Evolutionary conservation across 2,329 filamentous ascomycete genomes (phyloP).

Genomic region (Trichoderma atrobrunneum): DNA sequence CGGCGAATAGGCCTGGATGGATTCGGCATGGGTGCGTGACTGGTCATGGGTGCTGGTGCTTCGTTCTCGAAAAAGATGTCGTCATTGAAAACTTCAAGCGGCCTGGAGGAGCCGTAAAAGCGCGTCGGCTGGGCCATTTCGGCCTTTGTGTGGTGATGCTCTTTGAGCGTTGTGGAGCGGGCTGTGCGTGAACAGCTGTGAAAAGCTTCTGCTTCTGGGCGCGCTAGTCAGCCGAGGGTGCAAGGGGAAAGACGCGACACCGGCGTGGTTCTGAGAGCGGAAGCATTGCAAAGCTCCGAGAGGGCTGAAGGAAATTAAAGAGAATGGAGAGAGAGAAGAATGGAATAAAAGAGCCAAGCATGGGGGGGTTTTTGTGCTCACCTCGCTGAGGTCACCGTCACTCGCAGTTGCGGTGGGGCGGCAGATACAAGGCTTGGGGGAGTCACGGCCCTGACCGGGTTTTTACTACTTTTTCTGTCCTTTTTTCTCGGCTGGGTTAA

Average conservation of each 20-base stretch:
- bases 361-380: constrained; percentile 14
- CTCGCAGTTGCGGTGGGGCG: constrained; percentile 18
- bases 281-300: constrained; percentile 2
- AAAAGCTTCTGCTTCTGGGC: background rate
- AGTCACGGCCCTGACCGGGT: constrained; percentile 14
- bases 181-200: background rate
- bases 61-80: constrained; percentile 46
- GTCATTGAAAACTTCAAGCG: constrained; percentile 53
- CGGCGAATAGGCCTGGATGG: constrained; percentile 47
- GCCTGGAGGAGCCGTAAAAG: constrained; percentile 45
- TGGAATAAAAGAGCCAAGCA: background rate
- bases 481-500: constrained; percentile 6
- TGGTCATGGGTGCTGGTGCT: constrained; percentile 44
- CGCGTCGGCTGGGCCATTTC: constrained; percentile 53
- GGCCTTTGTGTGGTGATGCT: constrained; percentile 34
- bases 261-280: background rate
- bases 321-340: background rate
- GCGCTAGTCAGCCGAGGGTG: constrained; percentile 14
- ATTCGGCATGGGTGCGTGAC: constrained; percentile 56
- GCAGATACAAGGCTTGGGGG: constrained; percentile 16
- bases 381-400: constrained; percentile 20
- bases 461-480: constrained; percentile 5
- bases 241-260: constrained; percentile 12
- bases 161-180: constrained; percentile 6
- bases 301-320: constrained; percentile 1